These are phyloP conservation scores for Lagenaria siceraria DNA, from an alignment of 306 rosid genomes.

Conservation along the genomic window DNA sequence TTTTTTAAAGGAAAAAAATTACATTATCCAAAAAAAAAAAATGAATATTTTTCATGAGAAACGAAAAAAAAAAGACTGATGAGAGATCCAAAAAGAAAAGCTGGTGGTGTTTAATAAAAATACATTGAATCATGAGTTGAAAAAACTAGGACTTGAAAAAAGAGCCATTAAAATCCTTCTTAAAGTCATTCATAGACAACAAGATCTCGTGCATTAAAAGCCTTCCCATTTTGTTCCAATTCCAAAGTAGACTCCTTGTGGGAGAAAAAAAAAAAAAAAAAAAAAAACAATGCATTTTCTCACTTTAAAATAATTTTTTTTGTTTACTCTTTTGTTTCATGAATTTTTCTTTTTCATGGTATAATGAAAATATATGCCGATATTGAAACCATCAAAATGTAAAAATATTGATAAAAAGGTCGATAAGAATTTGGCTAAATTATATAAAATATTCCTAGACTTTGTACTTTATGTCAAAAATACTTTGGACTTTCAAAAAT, in stretches of 20 bases:
- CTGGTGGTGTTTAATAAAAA: background rate
- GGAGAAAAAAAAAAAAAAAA: background rate
- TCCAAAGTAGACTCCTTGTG: conserved; percentile 4
- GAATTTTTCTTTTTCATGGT: no score
- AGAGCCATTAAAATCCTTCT: background rate
- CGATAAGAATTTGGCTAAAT: no score
- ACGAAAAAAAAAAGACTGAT: background rate
- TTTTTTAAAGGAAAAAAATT: background rate
- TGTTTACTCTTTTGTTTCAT: no score
- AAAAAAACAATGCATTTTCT: no score
- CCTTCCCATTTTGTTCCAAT: conserved; percentile 1
- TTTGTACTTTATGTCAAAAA: no score
- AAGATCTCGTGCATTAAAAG: background rate
- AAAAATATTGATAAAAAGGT: no score
- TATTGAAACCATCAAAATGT: no score
- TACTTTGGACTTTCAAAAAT: no score
- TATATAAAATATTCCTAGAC: no score
- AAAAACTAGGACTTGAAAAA: background rate
- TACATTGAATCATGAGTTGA: background rate
- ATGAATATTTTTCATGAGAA: background rate
- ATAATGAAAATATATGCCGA: no score
- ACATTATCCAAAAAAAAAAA: background rate
- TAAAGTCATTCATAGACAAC: conserved; percentile 1
- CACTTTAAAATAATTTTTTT: no score
- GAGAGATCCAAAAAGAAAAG: background rate